These are phyloP conservation scores for Scedosporium boydii DNA, from an alignment of 2,329 filamentous ascomycete genomes.

Conservation along the genomic window DNA sequence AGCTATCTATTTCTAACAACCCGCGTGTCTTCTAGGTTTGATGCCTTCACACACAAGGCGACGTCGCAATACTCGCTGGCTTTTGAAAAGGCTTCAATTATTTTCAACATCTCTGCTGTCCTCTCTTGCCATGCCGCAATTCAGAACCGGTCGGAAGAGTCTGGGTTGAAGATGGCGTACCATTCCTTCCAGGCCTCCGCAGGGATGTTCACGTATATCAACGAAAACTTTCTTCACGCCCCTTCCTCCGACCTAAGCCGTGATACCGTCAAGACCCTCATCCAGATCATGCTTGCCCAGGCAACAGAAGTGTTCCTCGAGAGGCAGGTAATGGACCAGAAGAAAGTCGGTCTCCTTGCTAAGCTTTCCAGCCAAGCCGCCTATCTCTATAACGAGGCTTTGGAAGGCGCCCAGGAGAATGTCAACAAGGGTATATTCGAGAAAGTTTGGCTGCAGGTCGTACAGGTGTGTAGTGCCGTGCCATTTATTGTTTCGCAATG, in stretches of 20 bases:
- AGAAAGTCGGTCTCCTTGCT: constrained; percentile 84
- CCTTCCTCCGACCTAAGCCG: constrained; percentile 92
- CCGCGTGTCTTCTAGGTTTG: constrained; percentile 57
- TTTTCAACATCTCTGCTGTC: constrained; percentile 98
- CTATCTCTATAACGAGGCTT: constrained; percentile 77
- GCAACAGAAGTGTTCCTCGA: constrained; percentile 96
- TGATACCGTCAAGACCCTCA: constrained; percentile 91
- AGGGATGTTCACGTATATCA: constrained; percentile 99
- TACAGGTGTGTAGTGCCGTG: constrained; percentile 47
- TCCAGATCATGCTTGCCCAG: constrained; percentile 87
- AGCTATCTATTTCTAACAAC: neutral
- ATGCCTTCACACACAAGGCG: constrained; percentile 98
- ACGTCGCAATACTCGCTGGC: constrained; percentile 94
- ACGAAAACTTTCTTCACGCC: constrained; percentile 97
- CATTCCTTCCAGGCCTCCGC: constrained; percentile 97
- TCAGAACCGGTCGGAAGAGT: constrained; percentile 86
- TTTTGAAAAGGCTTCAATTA: constrained; percentile 97
- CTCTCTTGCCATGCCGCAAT: constrained; percentile 90
- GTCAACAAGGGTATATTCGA: constrained; percentile 87
- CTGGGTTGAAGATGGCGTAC: constrained; percentile 90
- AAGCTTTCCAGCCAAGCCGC: constrained; percentile 89
- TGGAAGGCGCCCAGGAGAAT: constrained; percentile 87
- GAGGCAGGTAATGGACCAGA: constrained; percentile 86
- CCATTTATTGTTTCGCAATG: too few relatives aligned
- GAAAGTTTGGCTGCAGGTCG: constrained; percentile 80